Evolutionary conservation across 352 stramenopile genomes (phyloP).

Genomic region (Globisporangium paroecandrum): DNA sequence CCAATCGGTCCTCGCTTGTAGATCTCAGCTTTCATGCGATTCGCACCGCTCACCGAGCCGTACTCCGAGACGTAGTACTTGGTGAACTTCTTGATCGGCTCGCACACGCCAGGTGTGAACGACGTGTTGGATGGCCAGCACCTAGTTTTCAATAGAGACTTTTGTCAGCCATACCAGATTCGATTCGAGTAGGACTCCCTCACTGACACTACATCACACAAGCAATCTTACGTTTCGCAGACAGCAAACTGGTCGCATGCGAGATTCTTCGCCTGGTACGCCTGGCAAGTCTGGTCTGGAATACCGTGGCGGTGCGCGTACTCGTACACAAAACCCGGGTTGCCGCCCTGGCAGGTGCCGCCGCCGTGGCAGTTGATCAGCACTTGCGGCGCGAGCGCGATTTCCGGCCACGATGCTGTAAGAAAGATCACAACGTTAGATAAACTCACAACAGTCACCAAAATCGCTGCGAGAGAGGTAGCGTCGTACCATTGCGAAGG

Average conservation of each 20-base stretch:
- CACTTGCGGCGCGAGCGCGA: constrained; percentile 73
- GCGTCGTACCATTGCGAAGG: constrained; percentile 66
- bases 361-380: constrained; percentile 85
- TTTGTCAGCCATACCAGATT: not conserved
- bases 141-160: constrained; percentile 17
- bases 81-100: constrained; percentile 80
- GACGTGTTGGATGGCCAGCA: constrained; percentile 88
- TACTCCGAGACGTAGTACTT: constrained; percentile 92
- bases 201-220: not conserved
- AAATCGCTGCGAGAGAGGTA: not conserved
- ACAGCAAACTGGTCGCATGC: constrained; percentile 71
- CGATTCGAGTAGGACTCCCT: not conserved
- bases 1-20: constrained; percentile 89
- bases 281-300: constrained; percentile 90
- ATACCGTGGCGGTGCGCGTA: constrained; percentile 88
- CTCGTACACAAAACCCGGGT: constrained; percentile 80
- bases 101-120: constrained; percentile 79
- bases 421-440: not conserved
- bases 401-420: constrained; percentile 74
- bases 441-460: not conserved
- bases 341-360: constrained; percentile 74
- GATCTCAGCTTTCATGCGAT: constrained; percentile 92
- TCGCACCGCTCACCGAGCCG: constrained; percentile 75
- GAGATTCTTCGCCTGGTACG: constrained; percentile 87
- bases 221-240: constrained; percentile 68